Evolutionary conservation across 345 rosid species (phyloP).

Genomic region (Arabis alpina): DNA sequence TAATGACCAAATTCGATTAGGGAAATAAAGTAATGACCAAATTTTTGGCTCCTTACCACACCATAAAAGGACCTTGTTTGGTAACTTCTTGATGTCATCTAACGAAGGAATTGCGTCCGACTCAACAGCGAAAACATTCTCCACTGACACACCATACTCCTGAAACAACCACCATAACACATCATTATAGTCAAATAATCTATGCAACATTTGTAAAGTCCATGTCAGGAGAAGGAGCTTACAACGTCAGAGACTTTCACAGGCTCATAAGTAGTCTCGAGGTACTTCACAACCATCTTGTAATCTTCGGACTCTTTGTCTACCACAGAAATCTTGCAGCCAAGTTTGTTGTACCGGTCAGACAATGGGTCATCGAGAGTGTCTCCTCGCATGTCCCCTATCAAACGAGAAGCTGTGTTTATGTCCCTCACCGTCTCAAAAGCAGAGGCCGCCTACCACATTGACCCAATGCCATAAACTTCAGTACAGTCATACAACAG

Average conservation of each 20-base stretch:
- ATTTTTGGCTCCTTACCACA: slow-evolving; percentile 54
- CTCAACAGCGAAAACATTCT: slow-evolving; percentile 63
- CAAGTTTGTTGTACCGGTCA: slow-evolving; percentile 56
- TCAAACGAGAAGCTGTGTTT: slow-evolving; percentile 67
- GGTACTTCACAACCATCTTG: slow-evolving; percentile 68
- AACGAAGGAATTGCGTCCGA: slow-evolving; percentile 57
- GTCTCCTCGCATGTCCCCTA: slow-evolving; percentile 70
- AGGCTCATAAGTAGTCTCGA: slow-evolving; percentile 75
- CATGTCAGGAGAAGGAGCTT: neutral
- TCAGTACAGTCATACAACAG: neutral
- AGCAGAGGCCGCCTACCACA: slow-evolving; percentile 62
- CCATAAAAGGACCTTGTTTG: slow-evolving; percentile 78
- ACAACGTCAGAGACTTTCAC: slow-evolving; percentile 72
- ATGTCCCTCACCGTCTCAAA: slow-evolving; percentile 71
- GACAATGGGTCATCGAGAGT: slow-evolving; percentile 78
- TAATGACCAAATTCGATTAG: neutral
- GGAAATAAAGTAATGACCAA: neutral
- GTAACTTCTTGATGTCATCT: slow-evolving; percentile 66
- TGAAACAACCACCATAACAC: slow-evolving; percentile 27
- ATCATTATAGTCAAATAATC: neutral
- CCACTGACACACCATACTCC: slow-evolving; percentile 70
- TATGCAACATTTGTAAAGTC: too few relatives aligned
- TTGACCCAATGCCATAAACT: neutral
- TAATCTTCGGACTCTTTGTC: slow-evolving; percentile 74
- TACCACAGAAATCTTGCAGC: slow-evolving; percentile 59